Evolutionary conservation across 441 rosid species (phyloP), one percentile per base, ranked within the genome.

Genomic region (Jatropha multifida): DNA sequence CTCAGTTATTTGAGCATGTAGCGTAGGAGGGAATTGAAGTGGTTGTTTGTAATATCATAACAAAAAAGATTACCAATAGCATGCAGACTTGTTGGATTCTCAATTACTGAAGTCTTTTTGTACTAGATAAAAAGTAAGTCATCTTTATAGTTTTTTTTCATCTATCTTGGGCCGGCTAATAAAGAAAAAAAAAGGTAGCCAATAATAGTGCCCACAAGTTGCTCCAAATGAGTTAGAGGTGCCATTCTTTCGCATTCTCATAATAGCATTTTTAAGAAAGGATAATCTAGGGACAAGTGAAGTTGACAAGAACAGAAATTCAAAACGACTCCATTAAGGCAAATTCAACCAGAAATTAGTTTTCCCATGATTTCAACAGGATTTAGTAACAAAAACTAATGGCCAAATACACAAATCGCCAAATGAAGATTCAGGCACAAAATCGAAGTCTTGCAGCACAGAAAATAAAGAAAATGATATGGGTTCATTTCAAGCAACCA

Each of bases 401-500:
- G 0, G 27, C 59, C 46, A 27, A 62, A 62, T 18, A 32, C 42
- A 26, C 7, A 37, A 15, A 51, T 9, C 2, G 14, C 40, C 51
- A 3, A 40, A 2, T 37, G 14, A 73, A 63, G 20, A 62, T 46
- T 4, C n/a, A 42, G 23, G 18, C 41, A 23, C 23, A 58, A 27
- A 41, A 51, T 7, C 8, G 7, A 20, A 71, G 37, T 41, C 38
- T 58, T 59, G 52, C 55, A 71, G 65, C 23, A 58, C 38, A 20
- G 23, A 5, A 65, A 14, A 44, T 65, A 44, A 40, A 20, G 41
- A 58, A 48, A 48, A 54, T 38, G 32, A 70, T 38, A 40, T 42
- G 74, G 74, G 41, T 23, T 42, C 56, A 62, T 20, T 65, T 66
- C 18, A 66, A 54, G 37, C 8, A 54, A 48, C 37, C 61, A 69